These are phyloP conservation scores for Botrytis aclada DNA, from an alignment of 2,329 filamentous ascomycete genomes.

Conservation along the genomic window DNA sequence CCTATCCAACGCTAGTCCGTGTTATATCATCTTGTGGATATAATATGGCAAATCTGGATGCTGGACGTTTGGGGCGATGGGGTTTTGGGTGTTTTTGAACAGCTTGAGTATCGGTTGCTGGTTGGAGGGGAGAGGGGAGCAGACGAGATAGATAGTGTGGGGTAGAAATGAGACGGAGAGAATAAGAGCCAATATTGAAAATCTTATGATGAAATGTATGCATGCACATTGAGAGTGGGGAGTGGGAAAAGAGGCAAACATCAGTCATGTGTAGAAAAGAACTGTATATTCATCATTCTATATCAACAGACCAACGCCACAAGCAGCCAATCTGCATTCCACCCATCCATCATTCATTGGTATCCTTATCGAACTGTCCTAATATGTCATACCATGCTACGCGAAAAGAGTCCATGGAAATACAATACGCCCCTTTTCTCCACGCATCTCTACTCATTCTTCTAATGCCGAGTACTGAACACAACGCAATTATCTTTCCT, in stretches of 20 bases:
- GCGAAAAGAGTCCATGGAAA: slow-evolving; percentile 2
- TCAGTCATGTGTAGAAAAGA: neutral
- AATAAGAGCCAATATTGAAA: neutral
- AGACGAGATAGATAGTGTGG: neutral
- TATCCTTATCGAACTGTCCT: slow-evolving; percentile 4
- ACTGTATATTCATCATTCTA: slow-evolving; percentile 8
- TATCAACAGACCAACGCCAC: neutral
- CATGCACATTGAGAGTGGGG: neutral
- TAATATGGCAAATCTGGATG: no score
- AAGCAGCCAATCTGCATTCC: slow-evolving; percentile 1
- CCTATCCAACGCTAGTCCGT: no score
- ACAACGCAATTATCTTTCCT: neutral
- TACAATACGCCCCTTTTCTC: slow-evolving; percentile 1
- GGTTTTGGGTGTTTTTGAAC: no score
- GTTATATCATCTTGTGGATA: no score
- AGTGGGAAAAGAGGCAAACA: neutral
- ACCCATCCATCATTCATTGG: slow-evolving; percentile 1
- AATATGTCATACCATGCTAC: neutral
- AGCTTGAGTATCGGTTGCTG: no score
- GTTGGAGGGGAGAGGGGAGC: no score
- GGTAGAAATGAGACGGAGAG: neutral
- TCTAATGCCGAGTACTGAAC: neutral
- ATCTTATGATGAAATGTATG: neutral
- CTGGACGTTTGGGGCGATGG: no score
- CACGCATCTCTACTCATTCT: neutral